These are phyloP conservation scores for Coleophoma cylindrospora DNA, from an alignment of 2,329 filamentous ascomycete species.

Conservation along the genomic window DNA sequence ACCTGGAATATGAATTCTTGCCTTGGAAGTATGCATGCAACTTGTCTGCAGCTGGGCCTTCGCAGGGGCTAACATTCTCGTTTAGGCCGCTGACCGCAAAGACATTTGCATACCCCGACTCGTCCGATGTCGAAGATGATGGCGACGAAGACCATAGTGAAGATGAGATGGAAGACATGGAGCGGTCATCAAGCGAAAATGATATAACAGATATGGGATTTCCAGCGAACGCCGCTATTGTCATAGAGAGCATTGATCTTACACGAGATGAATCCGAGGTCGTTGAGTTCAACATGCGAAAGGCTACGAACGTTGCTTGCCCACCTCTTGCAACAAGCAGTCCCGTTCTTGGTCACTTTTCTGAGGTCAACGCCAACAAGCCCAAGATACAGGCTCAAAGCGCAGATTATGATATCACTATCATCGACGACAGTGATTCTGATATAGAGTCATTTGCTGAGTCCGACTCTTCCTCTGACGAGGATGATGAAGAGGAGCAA, in stretches of 20 bases:
- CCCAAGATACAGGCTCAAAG: too few relatives aligned
- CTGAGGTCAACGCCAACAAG: not conserved
- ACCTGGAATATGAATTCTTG: constrained; percentile 16
- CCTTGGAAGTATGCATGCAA: constrained; percentile 19
- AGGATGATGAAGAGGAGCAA: not conserved
- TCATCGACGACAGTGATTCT: not conserved
- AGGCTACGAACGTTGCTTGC: too few relatives aligned
- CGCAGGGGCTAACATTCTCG: constrained; percentile 3
- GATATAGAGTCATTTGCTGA: not conserved
- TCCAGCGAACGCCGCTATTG: constrained; percentile 11
- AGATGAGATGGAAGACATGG: constrained; percentile 11
- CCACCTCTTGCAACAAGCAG: too few relatives aligned
- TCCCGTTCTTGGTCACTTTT: not conserved
- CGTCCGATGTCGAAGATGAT: constrained; percentile 23
- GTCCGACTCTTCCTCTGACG: not conserved
- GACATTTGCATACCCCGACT: constrained; percentile 20
- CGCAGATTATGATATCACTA: too few relatives aligned
- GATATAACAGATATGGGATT: constrained; percentile 18
- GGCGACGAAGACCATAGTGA: constrained; percentile 20
- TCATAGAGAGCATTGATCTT: constrained; percentile 20
- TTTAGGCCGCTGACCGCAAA: constrained; percentile 9
- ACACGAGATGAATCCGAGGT: constrained; percentile 21
- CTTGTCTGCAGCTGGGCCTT: not conserved
- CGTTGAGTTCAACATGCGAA: too few relatives aligned
- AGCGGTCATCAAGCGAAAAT: constrained; percentile 18